phyloP scores from a whole-genome alignment of 1,284 basidiomycete species.

The Papiliotrema nemorosa region DNA sequence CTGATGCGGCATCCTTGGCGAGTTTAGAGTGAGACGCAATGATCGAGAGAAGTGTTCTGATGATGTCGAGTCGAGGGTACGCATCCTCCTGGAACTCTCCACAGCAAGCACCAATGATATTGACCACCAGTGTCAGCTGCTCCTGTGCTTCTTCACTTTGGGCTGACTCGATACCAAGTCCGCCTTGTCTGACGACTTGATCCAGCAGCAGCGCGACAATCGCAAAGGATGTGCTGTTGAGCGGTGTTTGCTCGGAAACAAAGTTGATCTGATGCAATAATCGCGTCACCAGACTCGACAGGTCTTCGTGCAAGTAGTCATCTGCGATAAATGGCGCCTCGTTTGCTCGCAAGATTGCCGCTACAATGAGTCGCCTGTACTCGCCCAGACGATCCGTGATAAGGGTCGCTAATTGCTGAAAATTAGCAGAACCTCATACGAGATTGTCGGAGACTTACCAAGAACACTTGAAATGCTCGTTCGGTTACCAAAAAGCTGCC shows the following conservation, averaged over 20 bases:
- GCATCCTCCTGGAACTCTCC: slow-evolving; percentile 67
- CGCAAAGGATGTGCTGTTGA: slow-evolving; percentile 80
- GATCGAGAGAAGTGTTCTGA: slow-evolving; percentile 69
- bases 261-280: slow-evolving; percentile 83
- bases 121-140: slow-evolving; percentile 77
- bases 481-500: slow-evolving; percentile 61
- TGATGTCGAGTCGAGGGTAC: slow-evolving; percentile 70
- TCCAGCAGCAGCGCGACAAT: slow-evolving; percentile 76
- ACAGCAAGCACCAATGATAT: slow-evolving; percentile 81
- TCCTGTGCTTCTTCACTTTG: slow-evolving; percentile 73
- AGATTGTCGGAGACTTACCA: slow-evolving; percentile 56
- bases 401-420: slow-evolving; percentile 25
- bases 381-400: slow-evolving; percentile 65
- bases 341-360: slow-evolving; percentile 72
- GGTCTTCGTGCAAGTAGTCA: slow-evolving; percentile 66
- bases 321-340: slow-evolving; percentile 66
- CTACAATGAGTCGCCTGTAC: slow-evolving; percentile 67
- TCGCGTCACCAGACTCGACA: slow-evolving; percentile 75
- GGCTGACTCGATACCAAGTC: slow-evolving; percentile 58
- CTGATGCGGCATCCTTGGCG: slow-evolving; percentile 78
- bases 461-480: slow-evolving; percentile 68
- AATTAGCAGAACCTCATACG: neutral
- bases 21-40: slow-evolving; percentile 76
- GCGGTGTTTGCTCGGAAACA: slow-evolving; percentile 73
- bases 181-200: slow-evolving; percentile 66